Evolutionary conservation across 1,139 yeast species (phyloP), one percentile per base, ranked within the genome.

Genomic region (Spathaspora sp.): DNA sequence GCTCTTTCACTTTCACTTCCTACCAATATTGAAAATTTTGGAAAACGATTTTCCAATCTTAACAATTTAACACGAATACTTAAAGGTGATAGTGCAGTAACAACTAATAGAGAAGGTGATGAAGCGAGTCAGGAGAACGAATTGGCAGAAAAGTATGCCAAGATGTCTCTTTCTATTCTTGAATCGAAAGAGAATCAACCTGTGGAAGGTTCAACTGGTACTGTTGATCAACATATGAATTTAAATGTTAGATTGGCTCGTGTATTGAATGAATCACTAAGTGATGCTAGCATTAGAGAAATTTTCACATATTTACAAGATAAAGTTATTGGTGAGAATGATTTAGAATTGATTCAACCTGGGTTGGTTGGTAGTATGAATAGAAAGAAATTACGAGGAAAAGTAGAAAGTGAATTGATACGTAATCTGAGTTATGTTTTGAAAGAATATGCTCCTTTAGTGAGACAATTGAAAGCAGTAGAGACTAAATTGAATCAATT

Each of bases 361-460:
- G 84, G 81, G 8, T 63, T 80, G 25, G 56, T 72, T n/a, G 89
- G 89, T 0, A 73, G 82, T 2, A 68, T 81, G 34, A 66, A 81
- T 3, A 65, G 76, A 82, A 63, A 86, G 54, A 76, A 81, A 42
- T 68, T 89, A 47, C 73, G 89, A 45, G 82, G 89, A 40, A 81
- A 79, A 44, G 72, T 89, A 13, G 96, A 89, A 56, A 73, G 74
- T n/a, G 90, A 87, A 48, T 69, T 89, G 39, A 69, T 89, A 47
- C 80, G 77, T 51, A 80, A 80, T 46, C 89, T 88, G 55, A 68
- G 80, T 4, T 58, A 65, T 13, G 72, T 82, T 0, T 68, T 90
- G 45, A 81, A 79, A 54, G 87, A 82, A 47, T 88, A 83, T 55
- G 78, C 74, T 47, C 83, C 86, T 2, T 70, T 81, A 9, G 76